Evolutionary conservation across 2,329 filamentous ascomycete species (phyloP).

Genomic region (Canariomyces notabilis): DNA sequence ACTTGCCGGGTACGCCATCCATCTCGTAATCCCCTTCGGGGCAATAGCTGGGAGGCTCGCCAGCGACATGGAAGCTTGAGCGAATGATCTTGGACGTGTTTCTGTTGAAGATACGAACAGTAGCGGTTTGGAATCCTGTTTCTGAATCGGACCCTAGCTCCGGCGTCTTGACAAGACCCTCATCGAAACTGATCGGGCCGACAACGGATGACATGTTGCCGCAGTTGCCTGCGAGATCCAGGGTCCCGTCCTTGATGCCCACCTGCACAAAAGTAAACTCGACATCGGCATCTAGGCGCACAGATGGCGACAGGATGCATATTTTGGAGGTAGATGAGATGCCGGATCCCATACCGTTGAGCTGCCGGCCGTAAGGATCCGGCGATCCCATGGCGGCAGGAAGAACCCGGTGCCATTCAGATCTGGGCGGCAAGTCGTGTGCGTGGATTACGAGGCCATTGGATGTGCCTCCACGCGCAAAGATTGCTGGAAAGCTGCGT

Average conservation of each 20-base stretch:
- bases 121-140: conserved; percentile 27
- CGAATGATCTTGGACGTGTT: conserved; percentile 58
- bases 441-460: conserved; percentile 28
- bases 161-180: conserved; percentile 37
- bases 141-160: conserved; percentile 8
- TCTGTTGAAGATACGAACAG: conserved; percentile 62
- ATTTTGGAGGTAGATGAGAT: conserved; percentile 67
- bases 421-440: conserved; percentile 20
- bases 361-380: conserved; percentile 63
- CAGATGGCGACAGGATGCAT: conserved; percentile 54
- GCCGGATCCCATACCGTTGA: conserved; percentile 67
- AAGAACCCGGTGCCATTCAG: conserved; percentile 25
- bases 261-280: conserved; percentile 65
- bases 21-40: conserved; percentile 34
- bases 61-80: conserved; percentile 33
- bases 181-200: conserved; percentile 60
- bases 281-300: conserved; percentile 18
- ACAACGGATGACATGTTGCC: conserved; percentile 69
- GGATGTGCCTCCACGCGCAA: conserved; percentile 30
- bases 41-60: conserved; percentile 31
- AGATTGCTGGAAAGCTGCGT: conserved; percentile 26
- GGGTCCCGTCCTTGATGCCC: conserved; percentile 53
- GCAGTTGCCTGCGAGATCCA: conserved; percentile 67
- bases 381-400: conserved; percentile 54
- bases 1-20: conserved; percentile 37